phyloP scores from a whole-genome alignment of 2,329 filamentous ascomycete genomes.

The Phialophora macrospora region DNA sequence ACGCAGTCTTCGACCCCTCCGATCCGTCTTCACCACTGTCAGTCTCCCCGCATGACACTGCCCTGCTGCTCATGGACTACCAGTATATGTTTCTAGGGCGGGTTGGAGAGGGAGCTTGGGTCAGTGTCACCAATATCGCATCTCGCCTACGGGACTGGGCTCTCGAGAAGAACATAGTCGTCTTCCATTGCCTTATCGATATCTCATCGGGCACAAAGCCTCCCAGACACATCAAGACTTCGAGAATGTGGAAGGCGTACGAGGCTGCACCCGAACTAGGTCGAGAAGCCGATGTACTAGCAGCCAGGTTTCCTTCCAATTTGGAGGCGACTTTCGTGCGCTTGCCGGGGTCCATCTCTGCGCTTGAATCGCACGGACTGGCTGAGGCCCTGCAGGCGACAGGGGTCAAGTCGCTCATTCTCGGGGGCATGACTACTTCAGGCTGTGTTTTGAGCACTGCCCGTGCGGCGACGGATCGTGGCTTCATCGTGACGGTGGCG shows the following conservation, averaged over 20 bases:
- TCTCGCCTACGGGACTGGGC: conserved; percentile 41
- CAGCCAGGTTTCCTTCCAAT: conserved; percentile 12
- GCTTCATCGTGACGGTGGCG: conserved; percentile 42
- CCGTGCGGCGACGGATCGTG: conserved; percentile 38
- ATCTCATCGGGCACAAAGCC: conserved; percentile 35
- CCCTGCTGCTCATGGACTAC: conserved; percentile 44
- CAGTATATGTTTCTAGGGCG: conserved; percentile 38
- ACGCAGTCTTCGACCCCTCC: conserved; percentile 16
- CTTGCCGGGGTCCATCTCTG: conserved; percentile 40
- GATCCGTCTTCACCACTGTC: conserved; percentile 34
- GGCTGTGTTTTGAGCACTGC: conserved; percentile 42
- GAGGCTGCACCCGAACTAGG: conserved; percentile 20
- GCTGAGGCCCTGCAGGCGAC: conserved; percentile 36
- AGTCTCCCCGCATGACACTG: conserved; percentile 41
- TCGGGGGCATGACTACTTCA: conserved; percentile 32
- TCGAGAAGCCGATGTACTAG: conserved; percentile 35
- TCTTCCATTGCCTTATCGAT: conserved; percentile 42
- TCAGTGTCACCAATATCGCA: conserved; percentile 36
- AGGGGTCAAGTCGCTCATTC: conserved; percentile 31
- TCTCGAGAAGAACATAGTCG: conserved; percentile 39
- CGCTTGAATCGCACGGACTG: conserved; percentile 41
- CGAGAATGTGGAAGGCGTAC: conserved; percentile 24
- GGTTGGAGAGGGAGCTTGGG: conserved; percentile 26
- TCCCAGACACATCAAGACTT: conserved; percentile 38
- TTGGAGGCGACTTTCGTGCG: conserved; percentile 39